Evolutionary conservation across 306 rosid species (phyloP).

Genomic region (Lathyrus tuberosus): DNA sequence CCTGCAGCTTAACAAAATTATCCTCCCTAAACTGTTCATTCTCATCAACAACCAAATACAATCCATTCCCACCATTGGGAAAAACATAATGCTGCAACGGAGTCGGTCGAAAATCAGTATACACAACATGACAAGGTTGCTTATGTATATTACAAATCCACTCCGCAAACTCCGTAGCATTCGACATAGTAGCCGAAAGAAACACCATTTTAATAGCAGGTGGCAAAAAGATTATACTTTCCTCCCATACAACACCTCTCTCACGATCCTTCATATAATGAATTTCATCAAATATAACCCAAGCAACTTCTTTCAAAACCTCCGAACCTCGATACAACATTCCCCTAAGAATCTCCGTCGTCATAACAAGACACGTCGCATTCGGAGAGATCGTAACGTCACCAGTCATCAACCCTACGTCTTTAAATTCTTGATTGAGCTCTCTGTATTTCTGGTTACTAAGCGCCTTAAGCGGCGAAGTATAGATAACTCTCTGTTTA

Average conservation of each 20-base stretch:
- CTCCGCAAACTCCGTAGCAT: conserved; percentile 93
- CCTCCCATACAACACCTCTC: conserved; percentile 99
- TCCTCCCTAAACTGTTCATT: conserved; percentile 85
- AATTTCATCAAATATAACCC: conserved; percentile 96
- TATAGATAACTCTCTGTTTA: conserved; percentile 84
- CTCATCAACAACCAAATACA: conserved; percentile 91
- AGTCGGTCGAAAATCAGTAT: conserved; percentile 92
- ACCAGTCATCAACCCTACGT: conserved; percentile 94
- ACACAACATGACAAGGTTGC: conserved; percentile 96
- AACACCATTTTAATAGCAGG: conserved; percentile 94
- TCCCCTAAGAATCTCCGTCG: conserved; percentile 90
- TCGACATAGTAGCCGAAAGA: conserved; percentile 93
- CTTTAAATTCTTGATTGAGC: conserved; percentile 78
- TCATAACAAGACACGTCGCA: conserved; percentile 90
- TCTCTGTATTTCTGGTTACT: conserved; percentile 94
- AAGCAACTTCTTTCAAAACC: conserved; percentile 87
- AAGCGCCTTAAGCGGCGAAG: conserved; percentile 88
- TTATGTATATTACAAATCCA: conserved; percentile 92
- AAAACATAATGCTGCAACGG: conserved; percentile 93
- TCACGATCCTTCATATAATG: conserved; percentile 97
- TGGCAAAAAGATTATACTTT: conserved; percentile 91
- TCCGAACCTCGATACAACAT: conserved; percentile 95
- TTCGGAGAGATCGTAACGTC: conserved; percentile 90
- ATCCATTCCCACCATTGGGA: conserved; percentile 75
- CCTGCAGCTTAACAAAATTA: conserved; percentile 73